Evolutionary conservation across 2,329 filamentous ascomycete genomes (phyloP), one percentile per base, ranked within the genome.

Genomic region (Dactylellina leptospora): DNA sequence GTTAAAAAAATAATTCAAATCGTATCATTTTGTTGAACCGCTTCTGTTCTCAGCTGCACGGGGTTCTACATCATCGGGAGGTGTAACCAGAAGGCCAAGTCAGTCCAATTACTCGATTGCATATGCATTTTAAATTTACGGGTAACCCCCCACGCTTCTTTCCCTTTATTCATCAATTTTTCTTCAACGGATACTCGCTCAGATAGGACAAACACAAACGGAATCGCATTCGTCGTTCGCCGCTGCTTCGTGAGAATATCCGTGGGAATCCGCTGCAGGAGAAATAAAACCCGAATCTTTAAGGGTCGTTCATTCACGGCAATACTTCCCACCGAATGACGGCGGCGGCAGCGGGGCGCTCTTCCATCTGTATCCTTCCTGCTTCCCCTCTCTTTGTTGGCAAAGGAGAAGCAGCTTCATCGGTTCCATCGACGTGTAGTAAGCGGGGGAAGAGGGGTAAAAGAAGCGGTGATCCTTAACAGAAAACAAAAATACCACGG

Each of bases 381-480:
- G 13, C 10, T 40, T 16, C 13, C 1, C 13, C 11, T 5, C 18
- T 38, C 3, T 40, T 22, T 28, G 51, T 28, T 40, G 33, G 18
- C 51, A 42, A 40, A n/a, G n/a, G n/a, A n/a, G n/a, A n/a, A n/a
- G n/a, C 25, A n/a, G 18, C 48, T 38, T 56, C 61, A 58, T 58
- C 61, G 61, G 54, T 56, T 56, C 38, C 44, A 36, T 48, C 13
- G 51, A 66, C 61, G 44, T 66, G 61, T 66, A 66, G 58, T 53
- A 50, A 58, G 61, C 51, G 61, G 61, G 59, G 55, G 10, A 20
- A 10, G 13, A 16, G 18, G 36, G 16, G 33, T 22, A 18, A 18
- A 42, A 13, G 28, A 27, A 54, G 33, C 22, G 22, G 51, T 9
- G 23, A 20, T 11, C 13, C 20, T 25, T 25, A 4, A n/a, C 47